Evolutionary conservation across 2,329 filamentous ascomycete species (phyloP).

Genomic region (Claviceps sp.): DNA sequence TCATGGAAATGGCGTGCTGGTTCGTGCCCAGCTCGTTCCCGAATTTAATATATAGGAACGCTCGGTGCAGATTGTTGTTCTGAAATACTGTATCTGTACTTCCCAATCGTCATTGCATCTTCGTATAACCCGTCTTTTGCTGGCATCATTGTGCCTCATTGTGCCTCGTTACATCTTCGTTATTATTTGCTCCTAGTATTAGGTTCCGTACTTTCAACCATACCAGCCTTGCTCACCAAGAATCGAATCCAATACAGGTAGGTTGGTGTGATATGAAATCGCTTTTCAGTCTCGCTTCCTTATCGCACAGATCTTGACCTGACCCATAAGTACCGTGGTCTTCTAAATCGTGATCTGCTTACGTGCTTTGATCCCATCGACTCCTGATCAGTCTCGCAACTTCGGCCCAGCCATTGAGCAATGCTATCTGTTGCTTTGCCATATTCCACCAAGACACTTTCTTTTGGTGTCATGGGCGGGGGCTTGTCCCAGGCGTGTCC

Average conservation of each 20-base stretch:
- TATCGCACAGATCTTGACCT: conserved; percentile 19
- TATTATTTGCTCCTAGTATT: not conserved
- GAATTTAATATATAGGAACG: too few species aligned
- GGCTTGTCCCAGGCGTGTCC: conserved; percentile 37
- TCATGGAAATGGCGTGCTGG: not conserved
- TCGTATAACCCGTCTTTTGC: not conserved
- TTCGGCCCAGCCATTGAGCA: conserved; percentile 26
- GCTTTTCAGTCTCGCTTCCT: not conserved
- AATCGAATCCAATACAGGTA: not conserved
- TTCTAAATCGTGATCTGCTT: conserved; percentile 18
- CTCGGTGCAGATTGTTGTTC: too few species aligned
- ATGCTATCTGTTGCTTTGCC: conserved; percentile 27
- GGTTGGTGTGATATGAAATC: not conserved
- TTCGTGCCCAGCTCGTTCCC: not conserved
- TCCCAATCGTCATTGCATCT: not conserved
- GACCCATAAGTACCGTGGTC: conserved; percentile 18
- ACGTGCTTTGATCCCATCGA: conserved; percentile 21
- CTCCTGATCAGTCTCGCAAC: conserved; percentile 22
- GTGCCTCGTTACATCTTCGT: not conserved
- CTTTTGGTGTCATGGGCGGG: conserved; percentile 28
- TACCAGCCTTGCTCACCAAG: not conserved
- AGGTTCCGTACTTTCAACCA: too few species aligned
- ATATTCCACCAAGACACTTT: conserved; percentile 32
- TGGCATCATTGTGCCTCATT: not conserved
- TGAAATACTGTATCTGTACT: not conserved